Conservation (phyloP, 495 filamentous ascomycete genomes). For the Podospora tetraspora region DNA sequence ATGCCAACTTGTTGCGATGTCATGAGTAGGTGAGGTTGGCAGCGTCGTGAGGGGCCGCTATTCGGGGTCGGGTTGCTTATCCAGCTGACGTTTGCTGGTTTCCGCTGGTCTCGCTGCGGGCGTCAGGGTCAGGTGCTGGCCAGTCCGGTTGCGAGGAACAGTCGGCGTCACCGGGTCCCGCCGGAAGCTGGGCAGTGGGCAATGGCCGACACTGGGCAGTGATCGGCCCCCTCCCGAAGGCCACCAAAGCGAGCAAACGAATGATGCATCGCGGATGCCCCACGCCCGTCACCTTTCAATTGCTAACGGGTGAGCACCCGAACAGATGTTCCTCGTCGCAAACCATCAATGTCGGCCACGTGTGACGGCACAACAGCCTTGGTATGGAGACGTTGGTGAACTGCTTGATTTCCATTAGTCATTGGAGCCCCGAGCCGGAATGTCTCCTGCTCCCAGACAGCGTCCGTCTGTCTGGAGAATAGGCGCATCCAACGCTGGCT, state of each 20-base stretch:
- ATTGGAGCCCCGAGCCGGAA: constrained; percentile 12
- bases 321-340: background rate
- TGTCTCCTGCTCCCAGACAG: constrained; percentile 2
- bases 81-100: background rate
- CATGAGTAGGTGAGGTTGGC: background rate
- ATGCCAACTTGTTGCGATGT: background rate
- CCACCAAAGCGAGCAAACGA: background rate
- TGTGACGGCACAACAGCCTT: background rate
- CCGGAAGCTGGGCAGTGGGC: background rate
- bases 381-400: background rate
- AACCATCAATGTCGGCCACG: background rate
- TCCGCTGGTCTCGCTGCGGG: background rate
- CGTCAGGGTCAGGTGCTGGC: background rate
- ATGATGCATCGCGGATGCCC: background rate
- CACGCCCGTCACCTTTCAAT: background rate
- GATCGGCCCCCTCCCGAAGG: background rate
- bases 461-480: background rate
- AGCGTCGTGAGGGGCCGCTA: background rate
- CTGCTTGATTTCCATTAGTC: constrained; percentile 12
- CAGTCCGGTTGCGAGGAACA: background rate
- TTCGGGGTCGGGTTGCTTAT: background rate
- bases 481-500: background rate
- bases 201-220: background rate
- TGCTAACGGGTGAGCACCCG: background rate
- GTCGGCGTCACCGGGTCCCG: background rate